Evolutionary conservation across 1,284 basidiomycete species (phyloP), one percentile per base, ranked within the genome.

Genomic region (Cystobasidium slooffiae): DNA sequence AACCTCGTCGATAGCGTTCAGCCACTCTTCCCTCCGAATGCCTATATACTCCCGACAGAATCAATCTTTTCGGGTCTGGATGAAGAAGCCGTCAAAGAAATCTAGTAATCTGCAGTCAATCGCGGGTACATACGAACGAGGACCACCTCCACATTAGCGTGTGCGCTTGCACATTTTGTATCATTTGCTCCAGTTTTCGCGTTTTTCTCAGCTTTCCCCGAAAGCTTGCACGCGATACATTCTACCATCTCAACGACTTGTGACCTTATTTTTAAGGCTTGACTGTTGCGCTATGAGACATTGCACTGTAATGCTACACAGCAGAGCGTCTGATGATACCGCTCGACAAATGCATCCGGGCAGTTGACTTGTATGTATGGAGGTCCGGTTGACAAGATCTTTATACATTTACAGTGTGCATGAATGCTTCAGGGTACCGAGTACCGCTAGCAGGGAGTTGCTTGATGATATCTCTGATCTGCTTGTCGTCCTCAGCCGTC

Each of bases 401-500:
- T n/a, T n/a, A n/a, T 8, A 66, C 51, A 43, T 66, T 6, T 5
- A 66, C 64, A 52, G 68, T 51, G 8, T 72, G 43, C 58, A 53
- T 66, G n/a, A 12, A 12, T 16, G 69, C 3, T 22, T 66, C 69
- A 5, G 61, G 63, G 37, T 72, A 72, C 0, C 69, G 49, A 14
- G 41, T 41, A 51, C 69, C 69, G 41, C 44, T 51, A 3, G 46
- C n/a, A 0, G 68, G 58, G 5, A 69, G 37, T 18, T 52, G 43
- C 44, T 72, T 65, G 24, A 72, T 66, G 55, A 78, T 74, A 20
- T 76, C 77, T 49, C 68, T 56, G 46, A 72, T 64, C 67, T 76
- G 67, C 66, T 78, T 73, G 47, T 77, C 72, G 51, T 78, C 76
- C 51, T 75, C 70, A 18, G 74, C 75, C 22, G 66, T 68, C 8